These are phyloP conservation scores for Blastocystis sp. DNA, from an alignment of 352 stramenopile genomes.

Conservation along the genomic window DNA sequence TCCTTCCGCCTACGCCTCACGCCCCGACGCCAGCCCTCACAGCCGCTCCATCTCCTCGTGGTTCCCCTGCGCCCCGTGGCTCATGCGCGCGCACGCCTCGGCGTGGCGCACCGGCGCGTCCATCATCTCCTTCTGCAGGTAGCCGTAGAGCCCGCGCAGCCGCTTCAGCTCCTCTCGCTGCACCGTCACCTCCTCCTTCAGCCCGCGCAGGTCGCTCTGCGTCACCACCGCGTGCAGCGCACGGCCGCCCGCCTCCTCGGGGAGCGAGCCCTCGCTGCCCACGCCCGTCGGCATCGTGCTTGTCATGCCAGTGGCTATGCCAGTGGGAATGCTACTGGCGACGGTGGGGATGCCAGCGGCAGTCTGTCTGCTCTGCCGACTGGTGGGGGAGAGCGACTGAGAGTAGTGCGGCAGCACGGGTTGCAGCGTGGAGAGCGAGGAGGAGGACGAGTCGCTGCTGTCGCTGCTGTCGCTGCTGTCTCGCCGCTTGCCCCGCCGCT, in stretches of 20 bases:
- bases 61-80: background rate
- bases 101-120: background rate
- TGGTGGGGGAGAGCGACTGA: background rate
- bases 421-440: background rate
- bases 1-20: constrained; percentile 21
- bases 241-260: background rate
- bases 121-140: constrained; percentile 11
- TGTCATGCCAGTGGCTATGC: too few relatives aligned
- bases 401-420: background rate
- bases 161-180: constrained; percentile 12
- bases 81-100: background rate
- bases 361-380: background rate
- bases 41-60: constrained; percentile 2
- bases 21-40: background rate
- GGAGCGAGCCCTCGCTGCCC: too few relatives aligned
- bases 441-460: background rate
- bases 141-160: background rate
- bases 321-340: background rate
- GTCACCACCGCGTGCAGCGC: background rate
- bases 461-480: background rate
- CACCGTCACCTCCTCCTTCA: constrained; percentile 12
- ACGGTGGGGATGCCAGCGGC: too few relatives aligned
- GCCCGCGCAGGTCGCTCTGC: background rate
- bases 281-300: too few relatives aligned
- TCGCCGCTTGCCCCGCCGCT: background rate